phyloP scores from a whole-genome alignment of 2,329 filamentous ascomycete species.

The Microascus cirrosus region DNA sequence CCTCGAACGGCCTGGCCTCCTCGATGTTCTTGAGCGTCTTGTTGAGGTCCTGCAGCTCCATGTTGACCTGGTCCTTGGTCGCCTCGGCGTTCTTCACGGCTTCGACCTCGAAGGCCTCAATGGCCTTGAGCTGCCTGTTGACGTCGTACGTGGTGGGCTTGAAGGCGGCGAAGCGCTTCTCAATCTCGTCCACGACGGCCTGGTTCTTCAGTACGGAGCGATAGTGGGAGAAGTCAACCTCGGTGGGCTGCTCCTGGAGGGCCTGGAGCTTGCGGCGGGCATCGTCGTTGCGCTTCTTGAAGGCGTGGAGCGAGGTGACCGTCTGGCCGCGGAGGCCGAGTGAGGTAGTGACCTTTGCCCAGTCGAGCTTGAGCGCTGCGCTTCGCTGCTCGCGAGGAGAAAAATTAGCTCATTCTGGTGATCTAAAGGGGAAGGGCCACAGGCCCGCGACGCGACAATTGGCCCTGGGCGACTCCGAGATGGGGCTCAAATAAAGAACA shows the following conservation, averaged over 20 bases:
- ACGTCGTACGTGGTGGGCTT: conserved; percentile 92
- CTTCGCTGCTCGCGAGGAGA: conserved; percentile 57
- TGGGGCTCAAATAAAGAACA: background rate
- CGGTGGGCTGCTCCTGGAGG: conserved; percentile 74
- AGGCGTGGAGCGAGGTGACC: conserved; percentile 78
- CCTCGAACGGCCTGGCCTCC: conserved; percentile 87
- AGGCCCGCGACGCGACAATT: conserved; percentile 1
- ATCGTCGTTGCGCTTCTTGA: conserved; percentile 99
- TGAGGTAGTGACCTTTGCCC: conserved; percentile 86
- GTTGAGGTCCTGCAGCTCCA: conserved; percentile 86
- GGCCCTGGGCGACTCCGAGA: background rate
- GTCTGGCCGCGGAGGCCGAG: conserved; percentile 96
- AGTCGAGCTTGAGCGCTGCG: conserved; percentile 98
- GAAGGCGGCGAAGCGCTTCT: conserved; percentile 87
- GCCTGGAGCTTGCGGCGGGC: conserved; percentile 84
- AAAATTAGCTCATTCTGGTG: conserved; percentile 4
- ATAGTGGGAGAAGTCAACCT: conserved; percentile 91
- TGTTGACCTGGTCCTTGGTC: conserved; percentile 92
- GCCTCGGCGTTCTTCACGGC: conserved; percentile 93
- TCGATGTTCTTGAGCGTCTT: conserved; percentile 97
- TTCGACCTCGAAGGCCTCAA: conserved; percentile 95
- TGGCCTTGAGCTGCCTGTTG: conserved; percentile 87
- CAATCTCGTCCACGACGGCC: conserved; percentile 89
- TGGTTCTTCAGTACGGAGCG: conserved; percentile 90
- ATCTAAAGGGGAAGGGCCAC: background rate